Conservation (phyloP, 352 stramenopile species). For the Plasmopara viticola region DNA sequence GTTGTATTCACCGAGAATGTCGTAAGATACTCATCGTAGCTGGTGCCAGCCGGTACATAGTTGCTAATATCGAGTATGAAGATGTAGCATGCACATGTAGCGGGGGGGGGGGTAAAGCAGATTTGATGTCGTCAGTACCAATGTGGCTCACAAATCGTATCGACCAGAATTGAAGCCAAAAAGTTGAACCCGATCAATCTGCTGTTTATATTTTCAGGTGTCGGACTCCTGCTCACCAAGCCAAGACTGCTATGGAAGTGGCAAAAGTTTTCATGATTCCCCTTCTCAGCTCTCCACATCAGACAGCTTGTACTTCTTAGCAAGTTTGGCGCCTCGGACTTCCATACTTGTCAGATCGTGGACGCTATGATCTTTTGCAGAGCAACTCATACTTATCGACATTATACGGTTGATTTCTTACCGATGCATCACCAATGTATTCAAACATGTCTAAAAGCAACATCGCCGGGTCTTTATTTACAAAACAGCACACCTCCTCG, state of each 20-base stretch:
- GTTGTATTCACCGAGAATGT: not conserved
- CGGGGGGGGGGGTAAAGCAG: not conserved
- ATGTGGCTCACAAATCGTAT: not conserved
- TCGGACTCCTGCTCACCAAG: not conserved
- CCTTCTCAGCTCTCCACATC: not conserved
- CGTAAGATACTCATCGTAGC: not conserved
- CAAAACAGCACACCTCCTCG: conserved; percentile 12
- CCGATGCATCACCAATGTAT: not conserved
- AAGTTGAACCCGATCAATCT: not conserved
- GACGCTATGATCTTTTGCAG: not conserved
- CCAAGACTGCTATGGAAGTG: not conserved
- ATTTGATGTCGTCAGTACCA: not conserved
- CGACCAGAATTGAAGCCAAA: not conserved
- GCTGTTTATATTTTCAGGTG: not conserved
- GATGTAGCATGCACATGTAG: not conserved
- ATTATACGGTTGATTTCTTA: not conserved
- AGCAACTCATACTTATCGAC: not conserved
- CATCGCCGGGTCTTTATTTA: conserved; percentile 10
- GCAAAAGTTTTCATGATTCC: not conserved
- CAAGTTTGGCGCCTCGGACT: not conserved
- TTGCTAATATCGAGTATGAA: not conserved
- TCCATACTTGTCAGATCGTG: not conserved
- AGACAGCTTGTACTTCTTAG: not conserved
- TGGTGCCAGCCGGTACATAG: not conserved
- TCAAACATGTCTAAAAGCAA: conserved; percentile 14